These are phyloP conservation scores for Gaultheria prostrata DNA, from an alignment of 148 eudicot species.

Conservation along the genomic window DNA sequence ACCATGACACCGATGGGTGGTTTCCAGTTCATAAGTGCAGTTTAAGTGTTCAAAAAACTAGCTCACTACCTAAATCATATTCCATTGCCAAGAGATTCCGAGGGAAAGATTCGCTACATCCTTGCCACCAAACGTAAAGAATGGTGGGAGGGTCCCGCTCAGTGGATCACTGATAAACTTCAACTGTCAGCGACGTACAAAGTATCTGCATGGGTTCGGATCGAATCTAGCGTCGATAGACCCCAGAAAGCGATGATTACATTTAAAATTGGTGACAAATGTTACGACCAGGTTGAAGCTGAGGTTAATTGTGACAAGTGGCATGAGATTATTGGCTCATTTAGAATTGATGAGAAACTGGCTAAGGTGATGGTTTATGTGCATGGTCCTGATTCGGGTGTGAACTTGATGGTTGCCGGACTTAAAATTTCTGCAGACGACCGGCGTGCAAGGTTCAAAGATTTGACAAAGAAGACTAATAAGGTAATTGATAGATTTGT, in stretches of 20 bases:
- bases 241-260: too few species aligned
- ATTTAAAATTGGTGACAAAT: too few species aligned
- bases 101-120: constrained; percentile 34
- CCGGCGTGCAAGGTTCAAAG: constrained; percentile 55
- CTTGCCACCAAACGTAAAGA: constrained; percentile 70
- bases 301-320: constrained; percentile 61
- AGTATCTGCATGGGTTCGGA: constrained; percentile 90
- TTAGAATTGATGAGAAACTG: constrained; percentile 75
- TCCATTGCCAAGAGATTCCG: too few species aligned
- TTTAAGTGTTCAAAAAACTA: too few species aligned
- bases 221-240: constrained; percentile 50
- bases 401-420: constrained; percentile 78
- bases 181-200: constrained; percentile 76
- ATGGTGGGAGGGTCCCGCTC: constrained; percentile 96
- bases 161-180: constrained; percentile 74
- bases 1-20: too few species aligned
- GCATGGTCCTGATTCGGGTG: constrained; percentile 73
- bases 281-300: too few species aligned
- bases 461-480: constrained; percentile 54
- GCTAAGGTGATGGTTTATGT: constrained; percentile 69
- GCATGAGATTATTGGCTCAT: constrained; percentile 90
- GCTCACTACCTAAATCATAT: too few species aligned
- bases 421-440: constrained; percentile 78
- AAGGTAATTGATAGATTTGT: constrained; percentile 39
- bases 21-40: too few species aligned